Evolutionary conservation across 73 alveolate genomes (phyloP).

Genomic region (Stentor roeselii): DNA sequence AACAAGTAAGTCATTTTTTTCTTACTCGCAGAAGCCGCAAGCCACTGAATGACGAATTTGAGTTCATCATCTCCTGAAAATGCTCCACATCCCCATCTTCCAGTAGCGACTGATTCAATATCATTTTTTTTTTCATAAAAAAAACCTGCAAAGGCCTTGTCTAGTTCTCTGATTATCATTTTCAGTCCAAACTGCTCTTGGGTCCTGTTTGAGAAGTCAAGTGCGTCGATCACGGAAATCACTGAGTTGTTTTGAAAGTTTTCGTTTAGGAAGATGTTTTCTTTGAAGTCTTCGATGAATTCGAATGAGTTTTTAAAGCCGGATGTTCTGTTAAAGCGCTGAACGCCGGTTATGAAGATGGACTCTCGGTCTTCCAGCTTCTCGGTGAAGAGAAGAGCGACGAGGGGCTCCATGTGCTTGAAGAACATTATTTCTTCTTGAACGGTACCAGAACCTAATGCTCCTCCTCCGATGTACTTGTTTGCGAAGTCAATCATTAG

Average conservation of each 20-base stretch:
- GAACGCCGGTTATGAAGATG: slow-evolving; percentile 66
- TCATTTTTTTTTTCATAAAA: slow-evolving; percentile 27
- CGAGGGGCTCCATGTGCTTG: slow-evolving; percentile 74
- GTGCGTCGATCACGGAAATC: slow-evolving; percentile 43
- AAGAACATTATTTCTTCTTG: slow-evolving; percentile 92
- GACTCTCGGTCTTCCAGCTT: slow-evolving; percentile 83
- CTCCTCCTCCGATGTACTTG: slow-evolving; percentile 93
- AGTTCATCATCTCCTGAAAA: slow-evolving; percentile 82
- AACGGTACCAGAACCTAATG: slow-evolving; percentile 73
- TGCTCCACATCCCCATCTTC: slow-evolving; percentile 99
- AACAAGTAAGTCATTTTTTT: slow-evolving; percentile 39
- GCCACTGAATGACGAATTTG: slow-evolving; percentile 80
- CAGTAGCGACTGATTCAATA: slow-evolving; percentile 63
- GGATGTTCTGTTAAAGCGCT: slow-evolving; percentile 59
- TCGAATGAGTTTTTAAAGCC: slow-evolving; percentile 69
- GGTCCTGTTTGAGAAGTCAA: slow-evolving; percentile 14
- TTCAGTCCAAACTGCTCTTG: slow-evolving; percentile 20
- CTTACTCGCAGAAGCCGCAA: slow-evolving; percentile 62
- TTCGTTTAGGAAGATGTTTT: slow-evolving; percentile 26
- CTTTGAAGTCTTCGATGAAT: slow-evolving; percentile 51
- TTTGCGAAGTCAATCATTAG: slow-evolving; percentile 89
- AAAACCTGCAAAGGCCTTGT: slow-evolving; percentile 47
- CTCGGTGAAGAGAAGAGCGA: slow-evolving; percentile 67
- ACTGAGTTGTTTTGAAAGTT: slow-evolving; percentile 31
- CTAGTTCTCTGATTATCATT: slow-evolving; percentile 31